Percentiles rank a stretch among this genome's conserved stretches.
Evolutionary conservation across 371 early-diverging fungal genomes (phyloP).

Genomic region (Gilbertella persicaria): DNA sequence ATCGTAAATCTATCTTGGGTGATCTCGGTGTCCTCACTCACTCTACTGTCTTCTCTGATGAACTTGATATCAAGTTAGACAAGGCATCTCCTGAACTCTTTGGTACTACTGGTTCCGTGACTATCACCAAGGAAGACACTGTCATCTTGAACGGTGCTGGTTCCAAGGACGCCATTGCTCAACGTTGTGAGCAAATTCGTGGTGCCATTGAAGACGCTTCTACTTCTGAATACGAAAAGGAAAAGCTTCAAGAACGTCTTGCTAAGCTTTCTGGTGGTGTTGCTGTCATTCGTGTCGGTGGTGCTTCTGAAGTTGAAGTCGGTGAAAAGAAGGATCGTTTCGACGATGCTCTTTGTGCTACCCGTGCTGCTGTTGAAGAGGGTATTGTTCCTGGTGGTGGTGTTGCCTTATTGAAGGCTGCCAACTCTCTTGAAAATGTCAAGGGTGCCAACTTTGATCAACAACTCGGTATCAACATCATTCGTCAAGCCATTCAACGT

Average conservation of each 20-base stretch:
- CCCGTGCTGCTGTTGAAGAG: slow-evolving; percentile 98
- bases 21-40: slow-evolving; percentile 96
- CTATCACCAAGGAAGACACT: slow-evolving; percentile 98
- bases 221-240: slow-evolving; percentile 95
- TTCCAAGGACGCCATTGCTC: slow-evolving; percentile 80
- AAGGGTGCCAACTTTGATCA: slow-evolving; percentile 97
- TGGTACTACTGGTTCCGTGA: slow-evolving; percentile 85
- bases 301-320: slow-evolving; percentile 96
- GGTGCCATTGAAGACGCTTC: slow-evolving; percentile 77
- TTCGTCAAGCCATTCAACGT: slow-evolving; percentile 89
- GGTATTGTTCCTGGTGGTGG: slow-evolving; percentile 99
- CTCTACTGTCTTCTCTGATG: slow-evolving; percentile 93
- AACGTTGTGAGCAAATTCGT: slow-evolving; percentile 96
- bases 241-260: slow-evolving; percentile 98
- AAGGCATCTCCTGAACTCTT: slow-evolving; percentile 89
- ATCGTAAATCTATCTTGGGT: slow-evolving; percentile 96
- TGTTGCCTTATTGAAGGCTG: slow-evolving; percentile 92
- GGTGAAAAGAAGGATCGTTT: slow-evolving; percentile 98
- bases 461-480: slow-evolving; percentile 93
- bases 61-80: slow-evolving; percentile 94
- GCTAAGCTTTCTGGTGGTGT: slow-evolving; percentile 98
- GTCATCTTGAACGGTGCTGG: slow-evolving; percentile 95
- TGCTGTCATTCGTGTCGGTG: slow-evolving; percentile 98
- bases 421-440: slow-evolving; percentile 72
- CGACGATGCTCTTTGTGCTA: slow-evolving; percentile 97